phyloP scores from a whole-genome alignment of 2,329 filamentous ascomycete genomes.

The Lasiodiplodia hormozganensis region DNA sequence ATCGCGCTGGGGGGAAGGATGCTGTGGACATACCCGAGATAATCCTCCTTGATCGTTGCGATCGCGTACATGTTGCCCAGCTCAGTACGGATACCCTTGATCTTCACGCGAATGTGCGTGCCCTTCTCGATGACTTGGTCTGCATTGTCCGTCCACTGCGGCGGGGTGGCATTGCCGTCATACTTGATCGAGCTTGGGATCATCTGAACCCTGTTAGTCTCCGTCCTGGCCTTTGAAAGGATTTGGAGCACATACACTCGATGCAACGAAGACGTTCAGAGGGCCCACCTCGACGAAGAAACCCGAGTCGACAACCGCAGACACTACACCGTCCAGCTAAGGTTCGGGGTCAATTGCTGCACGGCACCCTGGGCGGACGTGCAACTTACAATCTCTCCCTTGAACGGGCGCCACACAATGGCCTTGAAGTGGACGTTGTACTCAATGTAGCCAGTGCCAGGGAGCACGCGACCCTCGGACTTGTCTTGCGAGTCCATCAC shows the following conservation, averaged over 20 bases:
- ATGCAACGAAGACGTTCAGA: conserved; percentile 78
- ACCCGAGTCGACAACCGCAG: conserved; percentile 86
- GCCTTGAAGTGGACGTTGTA: conserved; percentile 95
- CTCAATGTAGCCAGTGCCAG: conserved; percentile 88
- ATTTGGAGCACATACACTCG: conserved; percentile 68
- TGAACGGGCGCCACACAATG: conserved; percentile 97
- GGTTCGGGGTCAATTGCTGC: conserved; percentile 35
- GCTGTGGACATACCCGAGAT: conserved; percentile 22
- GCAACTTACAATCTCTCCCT: conserved; percentile 87
- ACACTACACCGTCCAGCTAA: conserved; percentile 92
- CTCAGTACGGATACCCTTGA: conserved; percentile 91
- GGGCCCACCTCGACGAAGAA: conserved; percentile 89
- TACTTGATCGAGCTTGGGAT: conserved; percentile 93
- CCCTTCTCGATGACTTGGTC: conserved; percentile 94
- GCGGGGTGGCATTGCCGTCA: conserved; percentile 94
- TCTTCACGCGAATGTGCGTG: conserved; percentile 90
- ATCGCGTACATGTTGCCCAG: conserved; percentile 96
- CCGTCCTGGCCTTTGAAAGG: not conserved
- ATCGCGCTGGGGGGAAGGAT: not conserved
- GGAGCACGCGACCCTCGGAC: conserved; percentile 89
- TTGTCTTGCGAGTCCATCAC: conserved; percentile 98
- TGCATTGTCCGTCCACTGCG: conserved; percentile 93
- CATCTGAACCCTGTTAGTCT: conserved; percentile 62
- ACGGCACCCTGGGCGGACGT: not conserved
- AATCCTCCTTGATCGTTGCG: conserved; percentile 86